Conservation (phyloP, 768 basidiomycete genomes). For the Tricholoma hemisulphureum region DNA sequence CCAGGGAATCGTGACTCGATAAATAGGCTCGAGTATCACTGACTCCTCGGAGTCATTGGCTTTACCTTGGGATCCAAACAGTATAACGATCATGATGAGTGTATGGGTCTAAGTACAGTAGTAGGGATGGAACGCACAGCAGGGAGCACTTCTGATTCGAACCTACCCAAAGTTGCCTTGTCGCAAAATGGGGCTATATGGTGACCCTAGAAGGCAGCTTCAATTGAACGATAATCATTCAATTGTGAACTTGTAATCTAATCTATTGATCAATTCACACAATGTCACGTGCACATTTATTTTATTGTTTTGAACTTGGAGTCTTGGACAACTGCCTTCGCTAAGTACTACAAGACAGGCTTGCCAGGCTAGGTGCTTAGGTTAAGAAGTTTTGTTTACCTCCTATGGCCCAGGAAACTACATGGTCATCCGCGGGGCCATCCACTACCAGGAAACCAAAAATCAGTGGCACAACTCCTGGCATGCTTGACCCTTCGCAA, state of each 20-base stretch:
- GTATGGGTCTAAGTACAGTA: too few species aligned
- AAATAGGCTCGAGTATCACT: background rate
- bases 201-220: too few species aligned
- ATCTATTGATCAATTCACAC: too few species aligned
- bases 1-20: background rate
- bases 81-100: background rate
- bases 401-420: constrained; percentile 2
- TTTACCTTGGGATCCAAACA: background rate
- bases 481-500: constrained; percentile 65
- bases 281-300: too few species aligned
- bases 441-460: constrained; percentile 17
- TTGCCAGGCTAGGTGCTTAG: too few species aligned
- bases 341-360: too few species aligned
- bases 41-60: background rate
- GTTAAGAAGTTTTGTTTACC: background rate
- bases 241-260: background rate
- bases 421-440: constrained; percentile 18
- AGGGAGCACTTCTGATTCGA: too few species aligned
- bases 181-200: too few species aligned
- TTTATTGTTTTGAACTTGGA: too few species aligned
- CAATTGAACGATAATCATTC: background rate
- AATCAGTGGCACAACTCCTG: constrained; percentile 53
- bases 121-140: background rate
- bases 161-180: too few species aligned
- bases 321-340: too few species aligned